phyloP scores from a whole-genome alignment of 768 basidiomycete genomes.

The Clitopilus passeckerianus region DNA sequence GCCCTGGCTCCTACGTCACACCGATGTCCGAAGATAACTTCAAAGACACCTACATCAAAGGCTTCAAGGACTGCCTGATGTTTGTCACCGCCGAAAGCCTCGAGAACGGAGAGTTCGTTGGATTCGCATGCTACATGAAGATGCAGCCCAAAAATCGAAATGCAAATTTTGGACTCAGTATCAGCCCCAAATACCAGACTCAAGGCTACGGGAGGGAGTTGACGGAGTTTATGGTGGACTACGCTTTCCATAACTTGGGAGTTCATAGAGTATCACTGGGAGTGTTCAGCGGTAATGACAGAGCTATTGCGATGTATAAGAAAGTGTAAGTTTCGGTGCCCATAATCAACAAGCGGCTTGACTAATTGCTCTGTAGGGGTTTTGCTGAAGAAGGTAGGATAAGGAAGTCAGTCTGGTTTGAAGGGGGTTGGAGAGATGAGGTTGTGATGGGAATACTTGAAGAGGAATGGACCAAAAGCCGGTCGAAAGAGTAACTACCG shows the following conservation, averaged over 20 bases:
- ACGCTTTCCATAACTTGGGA: conserved; percentile 2
- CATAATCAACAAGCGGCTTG: neutral
- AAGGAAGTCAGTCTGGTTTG: conserved; percentile 27
- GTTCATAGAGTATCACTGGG: conserved; percentile 1
- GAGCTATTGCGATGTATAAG: conserved; percentile 14
- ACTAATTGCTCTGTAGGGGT: conserved; percentile 18
- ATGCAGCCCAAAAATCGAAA: conserved; percentile 19
- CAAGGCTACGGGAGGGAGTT: conserved; percentile 14
- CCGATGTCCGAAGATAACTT: neutral
- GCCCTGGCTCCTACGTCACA: neutral
- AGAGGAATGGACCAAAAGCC: conserved; percentile 29
- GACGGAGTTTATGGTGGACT: conserved; percentile 2
- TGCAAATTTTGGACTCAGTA: conserved; percentile 16
- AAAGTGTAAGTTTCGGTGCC: conserved; percentile 18
- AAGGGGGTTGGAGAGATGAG: conserved; percentile 30
- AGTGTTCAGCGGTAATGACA: neutral
- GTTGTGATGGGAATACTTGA: conserved; percentile 32
- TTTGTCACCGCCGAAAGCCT: neutral
- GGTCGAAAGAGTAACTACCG: neutral
- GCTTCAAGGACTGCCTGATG: neutral
- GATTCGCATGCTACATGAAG: neutral
- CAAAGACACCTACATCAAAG: neutral
- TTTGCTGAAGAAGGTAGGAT: conserved; percentile 36
- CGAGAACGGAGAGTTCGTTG: neutral
- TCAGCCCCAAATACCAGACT: conserved; percentile 18